These are phyloP conservation scores for Arthrobotrys pseudoclavata DNA, from an alignment of 2,329 filamentous ascomycete genomes.

Conservation along the genomic window DNA sequence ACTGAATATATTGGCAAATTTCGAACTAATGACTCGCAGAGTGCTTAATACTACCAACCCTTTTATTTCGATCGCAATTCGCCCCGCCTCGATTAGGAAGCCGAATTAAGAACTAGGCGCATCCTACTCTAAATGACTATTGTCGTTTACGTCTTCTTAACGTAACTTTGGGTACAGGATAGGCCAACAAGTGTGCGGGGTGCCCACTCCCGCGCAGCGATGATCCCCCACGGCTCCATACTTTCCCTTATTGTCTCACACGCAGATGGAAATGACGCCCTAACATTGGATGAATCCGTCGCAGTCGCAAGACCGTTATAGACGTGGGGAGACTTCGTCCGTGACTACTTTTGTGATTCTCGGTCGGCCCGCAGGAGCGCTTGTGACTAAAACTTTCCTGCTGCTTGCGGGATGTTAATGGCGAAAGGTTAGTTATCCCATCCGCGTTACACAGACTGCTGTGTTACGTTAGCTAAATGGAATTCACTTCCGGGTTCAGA, in stretches of 20 bases:
- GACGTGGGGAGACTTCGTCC: background rate
- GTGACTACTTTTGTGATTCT: constrained; percentile 9
- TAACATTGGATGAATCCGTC: constrained; percentile 4
- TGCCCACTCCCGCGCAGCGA: constrained; percentile 4
- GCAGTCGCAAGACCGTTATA: constrained; percentile 3
- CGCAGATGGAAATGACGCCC: constrained; percentile 13
- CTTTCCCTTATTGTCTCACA: background rate
- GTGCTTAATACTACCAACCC: background rate
- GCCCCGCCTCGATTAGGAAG: constrained; percentile 11
- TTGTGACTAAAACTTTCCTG: background rate
- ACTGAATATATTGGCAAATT: constrained; percentile 1
- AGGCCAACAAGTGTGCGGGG: constrained; percentile 12
- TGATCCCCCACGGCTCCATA: constrained; percentile 23
- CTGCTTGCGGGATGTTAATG: background rate
- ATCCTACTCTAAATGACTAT: constrained; percentile 1
- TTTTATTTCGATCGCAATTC: constrained; percentile 1
- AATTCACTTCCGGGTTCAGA: constrained; percentile 11
- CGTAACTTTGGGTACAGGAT: background rate
- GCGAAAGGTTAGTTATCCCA: background rate
- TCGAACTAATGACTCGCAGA: background rate
- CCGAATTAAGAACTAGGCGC: background rate
- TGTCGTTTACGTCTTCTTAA: constrained; percentile 17
- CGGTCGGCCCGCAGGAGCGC: too few species aligned
- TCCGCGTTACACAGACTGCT: constrained; percentile 9
- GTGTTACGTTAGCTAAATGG: background rate